Evolutionary conservation across 2,329 filamentous ascomycete species (phyloP).

Genomic region (Macrophomina pseudophaseolina): DNA sequence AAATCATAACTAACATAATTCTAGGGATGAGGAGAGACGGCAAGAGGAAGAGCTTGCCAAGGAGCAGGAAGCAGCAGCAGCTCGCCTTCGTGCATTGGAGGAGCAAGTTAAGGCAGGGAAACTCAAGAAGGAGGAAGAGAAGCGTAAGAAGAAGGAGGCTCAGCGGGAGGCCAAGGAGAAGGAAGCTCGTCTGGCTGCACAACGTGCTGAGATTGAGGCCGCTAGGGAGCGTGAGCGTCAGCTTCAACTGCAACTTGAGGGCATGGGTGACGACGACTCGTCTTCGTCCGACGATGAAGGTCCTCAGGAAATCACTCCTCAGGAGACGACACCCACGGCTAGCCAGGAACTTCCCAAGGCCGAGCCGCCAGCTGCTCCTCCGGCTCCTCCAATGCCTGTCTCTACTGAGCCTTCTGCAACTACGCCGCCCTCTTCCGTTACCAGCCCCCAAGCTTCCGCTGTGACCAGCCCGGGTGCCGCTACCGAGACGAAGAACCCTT

Average conservation of each 20-base stretch:
- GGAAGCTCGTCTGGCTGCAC: conserved; percentile 80
- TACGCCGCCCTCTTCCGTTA: conserved; percentile 54
- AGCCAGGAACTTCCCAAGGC: conserved; percentile 57
- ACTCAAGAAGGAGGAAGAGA: conserved; percentile 95
- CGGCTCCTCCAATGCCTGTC: conserved; percentile 42
- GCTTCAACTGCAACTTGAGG: conserved; percentile 85
- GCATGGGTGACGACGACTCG: conserved; percentile 73
- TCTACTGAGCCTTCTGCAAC: conserved; percentile 39
- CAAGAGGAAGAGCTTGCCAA: conserved; percentile 81
- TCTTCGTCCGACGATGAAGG: conserved; percentile 74
- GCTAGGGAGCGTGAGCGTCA: conserved; percentile 89
- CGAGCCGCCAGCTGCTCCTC: conserved; percentile 54
- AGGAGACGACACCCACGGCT: conserved; percentile 63
- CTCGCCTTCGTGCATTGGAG: conserved; percentile 85
- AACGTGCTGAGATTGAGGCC: conserved; percentile 89
- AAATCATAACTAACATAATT: conserved; percentile 35
- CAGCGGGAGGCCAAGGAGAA: conserved; percentile 86
- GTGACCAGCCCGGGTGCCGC: conserved; percentile 56
- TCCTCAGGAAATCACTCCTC: conserved; percentile 70
- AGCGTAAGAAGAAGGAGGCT: conserved; percentile 87
- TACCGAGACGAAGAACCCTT: conserved; percentile 88
- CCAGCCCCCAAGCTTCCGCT: conserved; percentile 54
- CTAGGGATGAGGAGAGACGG: conserved; percentile 72
- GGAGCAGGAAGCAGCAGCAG: conserved; percentile 80
- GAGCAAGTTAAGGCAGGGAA: conserved; percentile 94